Evolutionary conservation across 148 eudicot species (phyloP), one percentile per base, ranked within the genome.

Genomic region (Cornus florida): DNA sequence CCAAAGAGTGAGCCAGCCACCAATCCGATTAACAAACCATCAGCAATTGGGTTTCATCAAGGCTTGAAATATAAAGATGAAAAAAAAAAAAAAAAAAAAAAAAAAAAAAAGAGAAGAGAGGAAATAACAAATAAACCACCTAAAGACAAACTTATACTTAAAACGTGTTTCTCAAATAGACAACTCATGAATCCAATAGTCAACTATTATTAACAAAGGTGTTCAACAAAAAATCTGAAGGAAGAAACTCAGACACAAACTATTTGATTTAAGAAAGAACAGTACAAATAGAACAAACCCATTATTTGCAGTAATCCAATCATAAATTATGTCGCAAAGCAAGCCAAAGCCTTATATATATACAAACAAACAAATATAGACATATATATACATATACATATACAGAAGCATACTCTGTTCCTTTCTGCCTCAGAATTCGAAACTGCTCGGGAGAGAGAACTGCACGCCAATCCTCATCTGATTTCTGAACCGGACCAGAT

Each of bases 401-500:
- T n/a, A n/a, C n/a, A n/a, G n/a, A n/a, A n/a, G 16, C 23, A 69
- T 89, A 96, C 99, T 96, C 99, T 2, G 99, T 96, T 75, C 98
- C 99, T 83, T 96, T 96, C 82, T 91, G 84, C 84, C 99, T 86
- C 11, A 96, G 90, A 78, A 96, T 94, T 35, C 86, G 89, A 72
- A 96, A 96, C 85, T 94, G 98, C 76, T 96, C 92, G 43, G 98
- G 98, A 76, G 99, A 94, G 32, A 96, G 90, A 86, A 96, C 22
- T 0, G 98, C 95, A 70, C 94, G 94, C 99, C 99, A 96, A 65
- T 94, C 99, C 9, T 96, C 99, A 75, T 96, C 99, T 33, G 99
- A 91, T 78, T 92, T 96, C 84, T 86, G 90, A 79, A 83, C 87
- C 1, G 94, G 82, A 38, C 86, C 90, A 67, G 89, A 65, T 38